Evolutionary conservation across 2,329 filamentous ascomycete species (phyloP), one percentile per base, ranked within the genome.

Genomic region (Trichoderma sp.): DNA sequence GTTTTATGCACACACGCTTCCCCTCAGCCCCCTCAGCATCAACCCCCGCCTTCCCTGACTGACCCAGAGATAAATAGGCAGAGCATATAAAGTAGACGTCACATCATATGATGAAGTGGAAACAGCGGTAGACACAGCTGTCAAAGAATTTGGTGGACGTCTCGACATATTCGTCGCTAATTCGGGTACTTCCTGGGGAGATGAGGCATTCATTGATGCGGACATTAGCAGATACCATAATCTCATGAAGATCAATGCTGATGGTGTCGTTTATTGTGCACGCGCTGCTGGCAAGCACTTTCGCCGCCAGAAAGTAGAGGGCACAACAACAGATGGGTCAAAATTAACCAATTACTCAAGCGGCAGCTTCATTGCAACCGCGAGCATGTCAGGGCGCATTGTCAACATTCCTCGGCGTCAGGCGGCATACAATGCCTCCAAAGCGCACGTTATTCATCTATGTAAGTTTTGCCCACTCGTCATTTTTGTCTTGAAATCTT

Each of bases 231-330:
- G 79, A 72, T 80, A 77, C 71, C 72, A 79, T 28, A 74, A 74
- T 15, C 77, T 81, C 43, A 77, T 76, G 8, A 76, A 74, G 59
- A 91, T 92, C 64, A 92, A 95, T 79, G 81, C 95, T 17, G 91
- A 93, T 79, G 91, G 92, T 62, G 91, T 91, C 47, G 94, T 92
- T 82, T 95, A 92, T 85, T 93, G 90, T 78, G 92, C 92, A 55
- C 88, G 87, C 75, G 89, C 88, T 0, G 92, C 91, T 0, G 92
- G 90, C 8, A 82, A 85, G 65, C 88, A 93, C 80, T 95, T 91
- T 84, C 91, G 91, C 83, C 82, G 86, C 73, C 89, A 93, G 77
- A 87, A 89, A 2, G 84, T 86, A 34, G 92, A 92, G 20, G 91
- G 88, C 78, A 89, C 95, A 75, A 91, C 90, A 26, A 13, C 34